These are phyloP conservation scores for Fulvia fulva DNA, from an alignment of 2,329 filamentous ascomycete species.

Conservation along the genomic window DNA sequence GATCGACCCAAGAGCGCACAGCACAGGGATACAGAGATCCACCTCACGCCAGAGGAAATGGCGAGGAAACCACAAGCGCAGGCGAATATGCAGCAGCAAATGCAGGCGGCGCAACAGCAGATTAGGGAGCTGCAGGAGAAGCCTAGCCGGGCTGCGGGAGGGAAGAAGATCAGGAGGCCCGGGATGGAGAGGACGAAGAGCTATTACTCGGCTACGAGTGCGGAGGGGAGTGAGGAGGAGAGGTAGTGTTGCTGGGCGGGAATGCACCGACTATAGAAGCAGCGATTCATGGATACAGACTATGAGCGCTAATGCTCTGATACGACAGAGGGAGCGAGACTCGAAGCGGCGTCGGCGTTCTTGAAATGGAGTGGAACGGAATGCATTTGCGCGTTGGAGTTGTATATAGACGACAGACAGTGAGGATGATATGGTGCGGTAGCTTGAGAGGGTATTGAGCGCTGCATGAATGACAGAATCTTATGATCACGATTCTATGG, in stretches of 20 bases:
- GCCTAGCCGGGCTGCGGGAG: neutral
- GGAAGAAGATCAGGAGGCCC: neutral
- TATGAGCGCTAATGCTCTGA: neutral
- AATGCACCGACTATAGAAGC: neutral
- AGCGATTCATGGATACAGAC: neutral
- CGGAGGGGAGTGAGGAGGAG: neutral
- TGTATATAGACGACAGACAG: neutral
- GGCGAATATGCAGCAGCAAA: constrained; percentile 14
- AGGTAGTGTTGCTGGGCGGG: neutral
- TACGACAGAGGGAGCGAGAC: neutral
- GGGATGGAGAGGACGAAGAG: neutral
- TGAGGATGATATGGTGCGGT: neutral
- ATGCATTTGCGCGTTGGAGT: neutral
- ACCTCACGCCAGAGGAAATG: constrained; percentile 29
- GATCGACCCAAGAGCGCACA: constrained; percentile 19
- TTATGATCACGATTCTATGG: neutral
- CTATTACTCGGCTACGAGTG: neutral
- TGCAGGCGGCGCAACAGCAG: constrained; percentile 17
- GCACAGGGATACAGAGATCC: constrained; percentile 24
- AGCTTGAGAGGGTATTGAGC: no score
- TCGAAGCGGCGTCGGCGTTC: neutral
- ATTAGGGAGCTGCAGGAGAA: constrained; percentile 14
- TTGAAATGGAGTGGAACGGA: neutral
- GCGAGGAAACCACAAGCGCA: constrained; percentile 19
- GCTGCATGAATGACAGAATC: neutral